Evolutionary conservation across 176 grass and related monocot species (phyloP), one percentile per base, ranked within the genome.

Genomic region (Alloteropsis semialata): DNA sequence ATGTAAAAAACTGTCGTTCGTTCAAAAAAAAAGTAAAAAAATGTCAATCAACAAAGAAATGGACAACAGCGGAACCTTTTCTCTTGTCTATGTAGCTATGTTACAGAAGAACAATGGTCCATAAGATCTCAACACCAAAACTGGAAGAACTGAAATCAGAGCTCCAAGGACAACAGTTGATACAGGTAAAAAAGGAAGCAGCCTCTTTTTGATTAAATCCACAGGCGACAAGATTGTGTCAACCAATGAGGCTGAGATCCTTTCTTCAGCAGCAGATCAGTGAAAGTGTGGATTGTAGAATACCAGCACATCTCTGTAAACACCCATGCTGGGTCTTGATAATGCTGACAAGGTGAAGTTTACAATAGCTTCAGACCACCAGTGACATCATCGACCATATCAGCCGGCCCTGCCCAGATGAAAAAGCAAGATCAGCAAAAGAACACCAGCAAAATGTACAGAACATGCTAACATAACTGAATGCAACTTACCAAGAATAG

Each of bases 341-440:
- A 27, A 78, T 51, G 32, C 29, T 2, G 9, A 74, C 3, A 64
- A n/a, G 69, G 37, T 16, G 7, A n/a, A 22, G 25, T 84, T 86
- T 43, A 94, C 30, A 94, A 62, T 77, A 94, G 92, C 84, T 94
- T 94, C 76, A 94, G 79, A 66, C 89, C 89, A 18, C 92, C 92
- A 54, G 92, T 94, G 38, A 94, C 92, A 82, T 94, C 89, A 49
- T 94, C 92, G 30, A 94, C 89, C 89, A 94, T 94, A 77, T 92
- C 89, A 60, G 92, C 92, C 0, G 92, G 92, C 22, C 92, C 92
- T 94, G 80, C 76, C 11, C 78, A 48, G 59, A 66, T 10, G 34
- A 75, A 74, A 88, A 15, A 30, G 32, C 39, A 78, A 7, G 43
- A 81, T 82, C 42, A 75, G 50, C 7, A 65, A 38, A 1, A 45